A percentile compares a stretch with the other conserved stretches of the same genome.
Conservation (phyloP, 2,329 filamentous ascomycete genomes). For the Colletotrichum sp. region DNA sequence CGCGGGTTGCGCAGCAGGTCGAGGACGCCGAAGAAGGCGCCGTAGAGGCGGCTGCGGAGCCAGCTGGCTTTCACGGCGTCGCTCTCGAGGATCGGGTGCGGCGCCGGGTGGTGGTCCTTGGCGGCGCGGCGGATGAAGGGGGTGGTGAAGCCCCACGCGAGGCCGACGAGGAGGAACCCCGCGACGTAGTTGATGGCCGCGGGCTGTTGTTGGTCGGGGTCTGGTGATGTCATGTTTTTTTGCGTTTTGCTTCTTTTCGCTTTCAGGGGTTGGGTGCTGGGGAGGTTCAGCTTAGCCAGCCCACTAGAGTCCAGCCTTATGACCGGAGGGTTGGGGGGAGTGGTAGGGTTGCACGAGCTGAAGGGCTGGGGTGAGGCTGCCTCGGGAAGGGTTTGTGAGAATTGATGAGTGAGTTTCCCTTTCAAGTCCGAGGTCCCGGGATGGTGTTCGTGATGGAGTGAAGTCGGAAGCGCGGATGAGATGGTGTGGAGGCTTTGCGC, state of each 20-base stretch:
- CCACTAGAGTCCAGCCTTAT: not conserved
- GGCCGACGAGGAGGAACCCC: slow-evolving; percentile 87
- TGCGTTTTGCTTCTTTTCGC: not conserved
- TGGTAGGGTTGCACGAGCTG: not conserved
- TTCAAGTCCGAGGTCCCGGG: not conserved
- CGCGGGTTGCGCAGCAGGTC: slow-evolving; percentile 82
- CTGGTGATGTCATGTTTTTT: slow-evolving; percentile 12
- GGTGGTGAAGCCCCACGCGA: slow-evolving; percentile 93
- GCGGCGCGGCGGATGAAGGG: slow-evolving; percentile 91
- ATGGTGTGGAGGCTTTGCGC: not conserved
- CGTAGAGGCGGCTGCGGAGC: slow-evolving; percentile 66
- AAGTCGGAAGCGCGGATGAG: not conserved
- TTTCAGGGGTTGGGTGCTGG: not conserved
- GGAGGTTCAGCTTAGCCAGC: not conserved
- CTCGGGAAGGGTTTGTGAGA: not conserved
- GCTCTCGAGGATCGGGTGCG: slow-evolving; percentile 59
- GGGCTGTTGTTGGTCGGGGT: slow-evolving; percentile 36
- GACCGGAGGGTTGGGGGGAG: not conserved
- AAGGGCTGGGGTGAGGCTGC: not conserved
- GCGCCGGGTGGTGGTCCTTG: slow-evolving; percentile 70
- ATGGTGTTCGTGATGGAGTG: slow-evolving; percentile 6
- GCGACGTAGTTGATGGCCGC: slow-evolving; percentile 80
- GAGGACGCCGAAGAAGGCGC: slow-evolving; percentile 74
- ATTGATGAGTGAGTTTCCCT: not conserved
- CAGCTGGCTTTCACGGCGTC: slow-evolving; percentile 60